Percentiles rank a stretch among this genome's conserved stretches.
phyloP scores from a whole-genome alignment of 2,329 filamentous ascomycete species.

The Hypoxylon sp. region DNA sequence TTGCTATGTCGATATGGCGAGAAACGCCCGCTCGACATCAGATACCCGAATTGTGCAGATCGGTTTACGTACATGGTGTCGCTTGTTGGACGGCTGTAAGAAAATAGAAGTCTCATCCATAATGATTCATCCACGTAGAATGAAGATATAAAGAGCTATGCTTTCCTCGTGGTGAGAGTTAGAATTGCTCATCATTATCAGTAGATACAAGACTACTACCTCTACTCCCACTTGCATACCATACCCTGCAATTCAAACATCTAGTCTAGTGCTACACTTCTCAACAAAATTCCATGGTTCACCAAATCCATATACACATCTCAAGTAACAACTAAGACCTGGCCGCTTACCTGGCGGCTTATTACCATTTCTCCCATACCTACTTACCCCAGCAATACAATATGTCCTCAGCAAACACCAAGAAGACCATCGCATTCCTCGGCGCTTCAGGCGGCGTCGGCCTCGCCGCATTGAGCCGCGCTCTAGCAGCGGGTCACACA shows the following conservation, averaged over 20 bases:
- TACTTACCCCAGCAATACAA: constrained; percentile 4
- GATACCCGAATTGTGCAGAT: constrained; percentile 1
- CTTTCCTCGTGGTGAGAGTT: constrained; percentile 10
- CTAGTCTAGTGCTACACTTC: background rate
- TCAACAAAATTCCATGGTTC: background rate
- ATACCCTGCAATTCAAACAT: background rate
- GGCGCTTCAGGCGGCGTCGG: constrained; percentile 68
- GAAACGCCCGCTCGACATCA: background rate
- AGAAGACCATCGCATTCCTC: constrained; percentile 65
- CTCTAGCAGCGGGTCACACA: constrained; percentile 62
- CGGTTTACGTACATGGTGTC: background rate
- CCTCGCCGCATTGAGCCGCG: constrained; percentile 62
- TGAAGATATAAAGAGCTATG: constrained; percentile 14
- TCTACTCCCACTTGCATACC: background rate
- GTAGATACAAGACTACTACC: constrained; percentile 1
- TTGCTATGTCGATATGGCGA: constrained; percentile 2
- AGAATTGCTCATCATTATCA: constrained; percentile 1
- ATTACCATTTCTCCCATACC: background rate
- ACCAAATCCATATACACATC: background rate
- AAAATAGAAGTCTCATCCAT: constrained; percentile 1
- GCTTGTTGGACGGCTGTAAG: background rate
- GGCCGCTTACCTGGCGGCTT: background rate
- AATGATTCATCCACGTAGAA: constrained; percentile 2
- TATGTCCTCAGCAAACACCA: constrained; percentile 17
- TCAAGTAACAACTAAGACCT: background rate